Evolutionary conservation across 257 asterid genomes (phyloP), one percentile per base, ranked within the genome.

Genomic region (Phtheirospermum japonicum): DNA sequence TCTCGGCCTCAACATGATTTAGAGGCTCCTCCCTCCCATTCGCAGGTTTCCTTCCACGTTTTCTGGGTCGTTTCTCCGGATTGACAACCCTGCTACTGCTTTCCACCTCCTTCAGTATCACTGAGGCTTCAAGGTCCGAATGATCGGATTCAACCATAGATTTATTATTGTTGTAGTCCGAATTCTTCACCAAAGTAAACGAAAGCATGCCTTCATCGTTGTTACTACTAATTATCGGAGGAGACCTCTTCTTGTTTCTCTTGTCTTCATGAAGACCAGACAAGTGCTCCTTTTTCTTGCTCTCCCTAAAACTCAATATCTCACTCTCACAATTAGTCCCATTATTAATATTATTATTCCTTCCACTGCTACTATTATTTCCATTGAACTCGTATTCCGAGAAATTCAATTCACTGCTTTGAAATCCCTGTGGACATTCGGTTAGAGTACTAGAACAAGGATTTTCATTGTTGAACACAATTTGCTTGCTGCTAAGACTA

Each of bases 81-180:
- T 79, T 89, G 8, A 76, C 87, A 14, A 74, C 78, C 42, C 78
- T 67, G 40, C 83, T 85, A 16, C 52, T 85, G 17, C 53, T 46
- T 5, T 80, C 89, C 0, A 73, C 83, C 48, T 87, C 95, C 68
- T 76, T 79, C 68, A n/a, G 76, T 82, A 57, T n/a, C n/a, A 87
- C 87, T 0, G 96, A 83, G 0, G 84, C 84, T 23, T 87, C 96
- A 3, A 87, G 81, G 61, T 87, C 96, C 0, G 96, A 87, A 46
- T 84, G 86, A 34, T 85, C 94, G 0, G 94, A 85, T 23, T 85
- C 71, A 74, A 7, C 80, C 77, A n/a, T n/a, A n/a, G n/a, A n/a
- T n/a, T n/a, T n/a, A 6, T 68, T 64, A 8, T 60, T 73, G 33
- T 79, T 71, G n/a, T n/a, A n/a, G n/a, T n/a, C n/a, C n/a, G n/a